A percentile compares a stretch with the other conserved stretches of the same genome.
phyloP scores from a whole-genome alignment of 176 grass and related monocot genomes.

The Otatea glauca region DNA sequence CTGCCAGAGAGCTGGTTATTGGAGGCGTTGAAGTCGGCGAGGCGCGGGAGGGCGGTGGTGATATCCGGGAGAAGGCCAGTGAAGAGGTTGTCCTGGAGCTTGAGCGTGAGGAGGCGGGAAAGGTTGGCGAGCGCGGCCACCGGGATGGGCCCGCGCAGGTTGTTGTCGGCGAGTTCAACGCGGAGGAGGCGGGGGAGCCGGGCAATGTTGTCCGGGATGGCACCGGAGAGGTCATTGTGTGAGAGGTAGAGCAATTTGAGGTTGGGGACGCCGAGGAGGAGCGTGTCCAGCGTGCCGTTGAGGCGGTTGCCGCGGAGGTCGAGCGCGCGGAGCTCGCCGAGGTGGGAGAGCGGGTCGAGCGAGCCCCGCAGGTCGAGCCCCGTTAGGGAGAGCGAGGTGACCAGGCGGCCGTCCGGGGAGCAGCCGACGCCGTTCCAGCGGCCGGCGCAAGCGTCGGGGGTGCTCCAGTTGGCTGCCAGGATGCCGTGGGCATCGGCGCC shows the following conservation, averaged over 20 bases:
- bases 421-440: slow-evolving; percentile 59
- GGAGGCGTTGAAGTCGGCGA: slow-evolving; percentile 71
- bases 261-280: slow-evolving; percentile 59
- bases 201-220: slow-evolving; percentile 44
- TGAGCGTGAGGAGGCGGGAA: slow-evolving; percentile 58
- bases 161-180: slow-evolving; percentile 69
- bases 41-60: slow-evolving; percentile 41
- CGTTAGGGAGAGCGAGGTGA: slow-evolving; percentile 58
- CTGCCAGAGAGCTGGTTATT: slow-evolving; percentile 78
- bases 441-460: slow-evolving; percentile 63
- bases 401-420: slow-evolving; percentile 57
- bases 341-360: slow-evolving; percentile 66
- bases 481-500: slow-evolving; percentile 72
- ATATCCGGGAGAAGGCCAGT: slow-evolving; percentile 59
- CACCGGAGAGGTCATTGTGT: slow-evolving; percentile 65
- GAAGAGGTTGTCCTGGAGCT: slow-evolving; percentile 79
- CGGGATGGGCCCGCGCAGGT: slow-evolving; percentile 62
- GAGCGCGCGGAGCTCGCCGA: slow-evolving; percentile 65
- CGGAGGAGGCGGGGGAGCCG: slow-evolving; percentile 42
- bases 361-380: slow-evolving; percentile 73
- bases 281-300: slow-evolving; percentile 67
- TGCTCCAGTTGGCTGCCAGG: slow-evolving; percentile 70
- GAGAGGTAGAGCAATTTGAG: slow-evolving; percentile 78
- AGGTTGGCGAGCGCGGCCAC: slow-evolving; percentile 47
- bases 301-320: slow-evolving; percentile 81